Percentiles rank a stretch among this genome's conserved stretches.
phyloP scores from a whole-genome alignment of 306 rosid species.

The Castanea sativa region DNA sequence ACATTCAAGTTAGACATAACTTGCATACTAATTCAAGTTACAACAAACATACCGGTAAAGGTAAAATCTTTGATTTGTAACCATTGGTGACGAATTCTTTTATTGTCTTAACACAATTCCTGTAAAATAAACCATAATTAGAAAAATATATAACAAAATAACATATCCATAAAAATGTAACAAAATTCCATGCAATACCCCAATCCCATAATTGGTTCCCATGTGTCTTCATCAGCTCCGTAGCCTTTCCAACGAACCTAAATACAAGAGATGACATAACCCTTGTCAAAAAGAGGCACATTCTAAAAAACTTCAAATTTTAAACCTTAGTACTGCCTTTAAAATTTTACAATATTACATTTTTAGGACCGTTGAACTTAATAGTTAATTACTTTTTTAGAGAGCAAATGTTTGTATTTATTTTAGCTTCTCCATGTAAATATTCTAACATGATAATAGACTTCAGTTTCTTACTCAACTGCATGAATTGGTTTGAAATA shows the following conservation, averaged over 20 bases:
- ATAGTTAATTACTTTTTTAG: too few relatives aligned
- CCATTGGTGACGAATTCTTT: constrained; percentile 49
- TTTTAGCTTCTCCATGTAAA: too few relatives aligned
- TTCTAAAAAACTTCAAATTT: not conserved
- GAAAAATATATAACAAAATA: not conserved
- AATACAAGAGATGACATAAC: not conserved
- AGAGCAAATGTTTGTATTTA: too few relatives aligned
- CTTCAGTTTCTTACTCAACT: too few relatives aligned
- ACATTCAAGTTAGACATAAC: not conserved
- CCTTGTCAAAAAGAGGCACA: not conserved
- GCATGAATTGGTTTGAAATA: too few relatives aligned
- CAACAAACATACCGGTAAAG: constrained; percentile 58
- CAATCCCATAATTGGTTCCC: constrained; percentile 75
- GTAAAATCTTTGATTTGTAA: constrained; percentile 44
- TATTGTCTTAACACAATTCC: constrained; percentile 52
- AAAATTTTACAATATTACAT: not conserved
- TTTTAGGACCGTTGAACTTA: not conserved
- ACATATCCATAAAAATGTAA: not conserved
- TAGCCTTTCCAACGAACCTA: constrained; percentile 87
- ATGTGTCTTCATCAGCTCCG: constrained; percentile 54
- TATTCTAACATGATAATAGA: too few relatives aligned
- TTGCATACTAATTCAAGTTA: not conserved
- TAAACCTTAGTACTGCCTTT: not conserved
- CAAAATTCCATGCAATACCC: constrained; percentile 26
- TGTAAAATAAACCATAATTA: constrained; percentile 14